Evolutionary conservation across 805 yeast genomes (phyloP), one percentile per base, ranked within the genome.

Genomic region (Candida peoriensis): DNA sequence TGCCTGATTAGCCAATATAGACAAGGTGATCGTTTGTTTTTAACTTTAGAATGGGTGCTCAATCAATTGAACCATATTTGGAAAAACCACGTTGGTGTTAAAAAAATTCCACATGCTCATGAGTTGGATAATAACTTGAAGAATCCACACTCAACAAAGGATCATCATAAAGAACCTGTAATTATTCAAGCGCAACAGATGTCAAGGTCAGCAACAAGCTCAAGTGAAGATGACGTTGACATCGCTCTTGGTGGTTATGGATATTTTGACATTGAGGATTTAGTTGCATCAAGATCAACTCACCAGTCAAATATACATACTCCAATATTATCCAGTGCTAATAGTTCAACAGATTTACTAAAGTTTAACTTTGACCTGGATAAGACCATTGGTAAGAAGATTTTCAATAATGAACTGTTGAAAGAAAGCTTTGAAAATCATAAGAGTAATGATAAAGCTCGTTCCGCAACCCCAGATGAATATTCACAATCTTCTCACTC

Each of bases 1-100:
- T 84, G 95, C 28, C 74, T 86, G 15, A 80, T 90, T 21, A 85
- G 95, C 11, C 88, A 88, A 58, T 85, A 79, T 55, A 70, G 96
- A 41, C 96, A 88, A 60, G 88, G 95, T 3, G 72, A 72, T 36
- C 68, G 97, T 42, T 77, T 85, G 41, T 63, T 88, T 53, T 78
- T 78, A 42, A 86, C 95, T 32, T 63, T 88, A 43, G 70, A 75
- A 35, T 76, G 82, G 56, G 83, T 83, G 14, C 58, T 87, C 26
- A 57, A 69, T 32, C 89, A 82, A 41, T 60, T 87, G 59, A 56
- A 66, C 44, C 47, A 68, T 53, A 50, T 72, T 56, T 60, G 73
- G 64, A 57, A 52, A 37, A 38, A 36, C 16, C 39, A 49, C 12
- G 36, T 49, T 36, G 51, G 50, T 21, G 39, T 36, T 14, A 44